Percentiles rank a stretch among this genome's conserved stretches.
Evolutionary conservation across 257 asterid species (phyloP).

Genomic region (Ilex asprella): DNA sequence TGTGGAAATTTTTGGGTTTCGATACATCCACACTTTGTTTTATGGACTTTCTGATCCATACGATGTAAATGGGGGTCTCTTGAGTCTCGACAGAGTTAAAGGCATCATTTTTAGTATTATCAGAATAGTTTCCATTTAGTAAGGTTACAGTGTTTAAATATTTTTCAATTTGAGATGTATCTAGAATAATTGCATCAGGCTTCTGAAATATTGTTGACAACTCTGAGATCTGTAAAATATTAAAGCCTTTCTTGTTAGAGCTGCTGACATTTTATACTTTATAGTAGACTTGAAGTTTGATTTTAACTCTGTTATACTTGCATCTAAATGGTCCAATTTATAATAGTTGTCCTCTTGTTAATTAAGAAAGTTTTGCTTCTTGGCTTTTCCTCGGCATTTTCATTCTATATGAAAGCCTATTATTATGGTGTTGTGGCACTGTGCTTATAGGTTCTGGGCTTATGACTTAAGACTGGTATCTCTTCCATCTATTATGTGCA

Average conservation of each 20-base stretch:
- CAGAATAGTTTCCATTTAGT: conserved; percentile 18
- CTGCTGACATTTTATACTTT: conserved; percentile 24
- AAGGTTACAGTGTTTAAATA: conserved; percentile 19
- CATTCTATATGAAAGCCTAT: no score
- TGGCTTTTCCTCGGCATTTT: no score
- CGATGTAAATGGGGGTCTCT: conserved; percentile 2
- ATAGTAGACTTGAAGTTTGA: neutral
- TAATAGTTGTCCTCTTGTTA: conserved; percentile 41
- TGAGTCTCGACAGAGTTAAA: conserved; percentile 17
- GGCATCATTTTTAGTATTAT: no score
- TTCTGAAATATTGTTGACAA: conserved; percentile 38
- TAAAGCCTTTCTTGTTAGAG: no score
- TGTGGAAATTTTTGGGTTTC: conserved; percentile 5
- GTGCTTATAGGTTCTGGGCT: no score
- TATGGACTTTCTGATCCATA: no score
- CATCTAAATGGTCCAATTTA: no score
- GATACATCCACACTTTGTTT: conserved; percentile 10
- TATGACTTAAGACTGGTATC: no score
- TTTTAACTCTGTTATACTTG: no score
- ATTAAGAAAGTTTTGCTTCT: neutral
- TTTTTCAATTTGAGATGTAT: conserved; percentile 3
- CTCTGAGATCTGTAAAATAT: conserved; percentile 20
- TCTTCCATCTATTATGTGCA: no score
- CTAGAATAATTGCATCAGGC: conserved; percentile 13
- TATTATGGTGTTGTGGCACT: no score